Conservation (phyloP, 179 eudicot genomes). For the Pouteria campechiana region DNA sequence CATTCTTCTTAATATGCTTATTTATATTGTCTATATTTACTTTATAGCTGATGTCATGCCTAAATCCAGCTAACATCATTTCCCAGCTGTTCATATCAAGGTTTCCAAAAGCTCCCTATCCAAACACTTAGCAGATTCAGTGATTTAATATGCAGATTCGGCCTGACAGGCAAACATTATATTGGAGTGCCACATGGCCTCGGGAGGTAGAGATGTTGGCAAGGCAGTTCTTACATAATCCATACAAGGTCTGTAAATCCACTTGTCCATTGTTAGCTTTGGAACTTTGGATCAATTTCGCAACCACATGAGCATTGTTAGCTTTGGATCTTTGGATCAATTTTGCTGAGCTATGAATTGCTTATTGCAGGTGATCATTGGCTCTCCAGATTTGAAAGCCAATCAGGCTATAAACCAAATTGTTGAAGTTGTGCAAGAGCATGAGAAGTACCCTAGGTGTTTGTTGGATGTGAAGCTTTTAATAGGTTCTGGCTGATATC, state of each 20-base stretch:
- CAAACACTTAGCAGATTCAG: too few species aligned
- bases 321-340: too few species aligned
- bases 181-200: conserved; percentile 99
- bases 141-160: conserved; percentile 87
- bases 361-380: conserved; percentile 62
- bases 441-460: conserved; percentile 87
- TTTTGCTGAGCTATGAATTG: too few species aligned
- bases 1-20: too few species aligned
- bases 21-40: too few species aligned
- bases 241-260: conserved; percentile 45
- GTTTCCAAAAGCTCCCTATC: too few species aligned
- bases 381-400: conserved; percentile 82
- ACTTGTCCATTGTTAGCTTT: neutral
- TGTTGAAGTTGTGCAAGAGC: conserved; percentile 73
- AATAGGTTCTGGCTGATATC: neutral
- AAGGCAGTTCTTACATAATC: conserved; percentile 72
- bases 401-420: conserved; percentile 86
- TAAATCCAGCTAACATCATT: neutral
- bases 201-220: conserved; percentile 91
- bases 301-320: too few species aligned
- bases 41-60: too few species aligned
- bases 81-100: neutral
- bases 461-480: neutral
- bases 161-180: conserved; percentile 92
- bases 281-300: too few species aligned